Base-by-base conservation (phyloP, 2,329 filamentous ascomycete genomes). In the Aureobasidium sp. region DNA sequence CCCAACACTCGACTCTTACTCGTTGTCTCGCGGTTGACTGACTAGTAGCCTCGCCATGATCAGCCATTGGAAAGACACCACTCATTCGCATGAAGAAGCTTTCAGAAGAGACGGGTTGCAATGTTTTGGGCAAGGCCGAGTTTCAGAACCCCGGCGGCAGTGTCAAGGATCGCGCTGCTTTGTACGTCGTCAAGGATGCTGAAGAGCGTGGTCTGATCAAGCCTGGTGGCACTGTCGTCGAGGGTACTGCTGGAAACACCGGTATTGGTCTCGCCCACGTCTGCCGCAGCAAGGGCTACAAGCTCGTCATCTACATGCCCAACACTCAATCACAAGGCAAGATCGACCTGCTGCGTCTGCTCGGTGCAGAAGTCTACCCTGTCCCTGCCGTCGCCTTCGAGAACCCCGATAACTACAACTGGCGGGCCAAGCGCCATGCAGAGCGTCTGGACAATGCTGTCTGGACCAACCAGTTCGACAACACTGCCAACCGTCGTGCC, bases 381-480 rank as follows among this genome's bases (percentile, higher is more conserved):
- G 94, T 99, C 0, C 94, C 94, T n/a, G 94, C 93, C 8, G 94
- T 97, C 16, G 88, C 94, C 3, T 97, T 96, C 71, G 92, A 97
- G 65, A 90, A 97, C 78, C 90, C 91, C 16, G 81, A 91, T 48
- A 99, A 99, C 78, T 99, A 97, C 82, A 99, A 99, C 78, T 93
- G 97, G 77, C 93, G 96, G 79, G 94, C 94, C 5, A 83, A 83
- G 63, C 81, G 93, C 45, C 93, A 97, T 76, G 94, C 94, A n/a
- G 91, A 94, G 73, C 75, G 81, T 3, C 77, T 95, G 51, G 87
- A 90, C 16, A 94, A 94, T 69, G 91, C 93, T 9, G 92, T 97
- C 14, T 99, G 94, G 94, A 99, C 94, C 48, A 95, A 99, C 77
- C 94, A 99, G 78, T 99, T 99, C 77, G 94, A 99, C 75, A 99